These are phyloP conservation scores for Aspergillus coremiiformis DNA, from an alignment of 495 filamentous ascomycete genomes.

Conservation along the genomic window DNA sequence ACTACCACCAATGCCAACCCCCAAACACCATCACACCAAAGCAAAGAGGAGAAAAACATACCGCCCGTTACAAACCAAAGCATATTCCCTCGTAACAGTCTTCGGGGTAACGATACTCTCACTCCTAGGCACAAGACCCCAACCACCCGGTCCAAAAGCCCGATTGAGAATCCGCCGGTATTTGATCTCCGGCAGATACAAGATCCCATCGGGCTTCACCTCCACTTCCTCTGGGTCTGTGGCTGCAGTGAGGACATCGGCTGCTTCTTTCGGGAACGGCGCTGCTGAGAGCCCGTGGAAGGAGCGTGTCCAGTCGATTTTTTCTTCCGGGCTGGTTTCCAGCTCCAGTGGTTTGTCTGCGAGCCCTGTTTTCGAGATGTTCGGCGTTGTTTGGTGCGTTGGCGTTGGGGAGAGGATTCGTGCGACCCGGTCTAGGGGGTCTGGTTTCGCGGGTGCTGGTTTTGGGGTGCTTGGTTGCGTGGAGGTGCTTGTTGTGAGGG, in stretches of 20 bases:
- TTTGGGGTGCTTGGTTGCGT: conserved; percentile 10
- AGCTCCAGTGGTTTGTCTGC: conserved; percentile 46
- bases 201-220: conserved; percentile 92
- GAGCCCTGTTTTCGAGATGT: conserved; percentile 47
- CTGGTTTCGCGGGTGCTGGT: conserved; percentile 4
- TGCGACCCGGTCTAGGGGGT: conserved; percentile 12
- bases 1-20: neutral
- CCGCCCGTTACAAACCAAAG: conserved; percentile 83
- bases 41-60: conserved; percentile 38
- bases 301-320: conserved; percentile 86
- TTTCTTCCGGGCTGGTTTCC: conserved; percentile 35
- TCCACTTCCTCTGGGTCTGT: conserved; percentile 73
- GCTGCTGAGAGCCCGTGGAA: conserved; percentile 77
- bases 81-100: conserved; percentile 91
- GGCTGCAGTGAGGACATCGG: conserved; percentile 60
- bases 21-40: no score
- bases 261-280: conserved; percentile 70
- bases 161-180: conserved; percentile 85
- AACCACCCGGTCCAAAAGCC: conserved; percentile 91
- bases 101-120: conserved; percentile 86
- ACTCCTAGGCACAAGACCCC: conserved; percentile 85
- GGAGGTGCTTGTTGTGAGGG: conserved; percentile 11
- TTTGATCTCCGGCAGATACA: conserved; percentile 98
- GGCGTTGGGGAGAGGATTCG: conserved; percentile 26
- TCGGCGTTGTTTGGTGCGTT: conserved; percentile 32